These are phyloP conservation scores for Drechslera avenae DNA, from an alignment of 2,329 filamentous ascomycete species.

Conservation along the genomic window DNA sequence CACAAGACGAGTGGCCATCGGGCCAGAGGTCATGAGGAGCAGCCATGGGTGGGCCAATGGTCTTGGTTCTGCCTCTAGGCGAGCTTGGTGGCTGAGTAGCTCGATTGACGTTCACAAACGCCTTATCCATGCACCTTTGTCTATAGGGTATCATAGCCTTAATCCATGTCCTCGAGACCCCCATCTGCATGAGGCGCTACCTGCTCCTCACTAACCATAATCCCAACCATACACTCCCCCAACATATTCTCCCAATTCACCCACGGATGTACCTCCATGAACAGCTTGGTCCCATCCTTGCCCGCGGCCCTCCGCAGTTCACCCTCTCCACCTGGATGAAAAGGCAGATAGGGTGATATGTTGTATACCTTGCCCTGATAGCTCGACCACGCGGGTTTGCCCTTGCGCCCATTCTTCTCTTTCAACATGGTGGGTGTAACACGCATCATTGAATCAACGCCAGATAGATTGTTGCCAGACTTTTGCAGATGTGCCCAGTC, in stretches of 20 bases:
- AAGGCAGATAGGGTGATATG: slow-evolving; percentile 84
- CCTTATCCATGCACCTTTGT: slow-evolving; percentile 1
- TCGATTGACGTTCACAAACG: no score
- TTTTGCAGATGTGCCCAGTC: slow-evolving; percentile 92
- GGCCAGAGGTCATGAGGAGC: no score
- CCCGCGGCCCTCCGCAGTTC: slow-evolving; percentile 79
- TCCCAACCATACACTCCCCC: slow-evolving; percentile 64
- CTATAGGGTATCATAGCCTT: slow-evolving; percentile 34
- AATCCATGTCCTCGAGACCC: slow-evolving; percentile 66
- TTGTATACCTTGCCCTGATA: slow-evolving; percentile 94
- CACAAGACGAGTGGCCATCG: no score
- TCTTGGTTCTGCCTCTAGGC: no score
- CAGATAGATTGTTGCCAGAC: slow-evolving; percentile 60
- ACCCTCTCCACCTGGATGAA: slow-evolving; percentile 84
- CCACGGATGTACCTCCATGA: slow-evolving; percentile 69
- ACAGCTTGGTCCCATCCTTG: slow-evolving; percentile 70
- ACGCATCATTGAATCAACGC: slow-evolving; percentile 63
- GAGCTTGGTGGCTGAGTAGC: no score
- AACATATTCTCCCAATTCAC: slow-evolving; percentile 72
- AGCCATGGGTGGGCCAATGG: no score
- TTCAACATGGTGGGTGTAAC: slow-evolving; percentile 84
- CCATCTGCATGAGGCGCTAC: slow-evolving; percentile 13
- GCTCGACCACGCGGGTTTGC: slow-evolving; percentile 86
- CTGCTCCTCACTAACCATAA: slow-evolving; percentile 63
- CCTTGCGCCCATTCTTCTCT: slow-evolving; percentile 78